Base-by-base conservation (phyloP, 345 rosid genomes). In the Trapa incisa region DNA sequence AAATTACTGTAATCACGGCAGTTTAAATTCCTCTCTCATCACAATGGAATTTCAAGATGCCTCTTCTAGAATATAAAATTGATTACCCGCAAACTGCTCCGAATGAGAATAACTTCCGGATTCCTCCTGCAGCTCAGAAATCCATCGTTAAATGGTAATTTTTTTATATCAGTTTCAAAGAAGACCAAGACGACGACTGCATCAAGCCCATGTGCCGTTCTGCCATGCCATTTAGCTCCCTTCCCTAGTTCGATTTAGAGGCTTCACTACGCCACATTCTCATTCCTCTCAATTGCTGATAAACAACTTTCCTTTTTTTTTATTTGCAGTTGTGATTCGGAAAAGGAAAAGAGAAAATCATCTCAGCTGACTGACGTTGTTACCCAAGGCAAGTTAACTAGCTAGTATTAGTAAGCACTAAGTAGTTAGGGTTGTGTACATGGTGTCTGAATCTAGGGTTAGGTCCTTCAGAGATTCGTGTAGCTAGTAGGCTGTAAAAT, bases 21-120 rank as follows among this genome's bases (percentile, higher is more conserved):
- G 73, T 68, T 69, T 68, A 78, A 72, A 65, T 70, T 67, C 66
- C 74, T 11, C 60, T 54, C 60, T 54, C 32, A 0, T 22, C 29
- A 22, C 29, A 22, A 22, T 22, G 29, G 29, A 22, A 22, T 22
- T 22, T 22, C 29, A 22, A 22, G 29, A 22, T 22, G 29, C 29
- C 29, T 22, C 29, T 22, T 22, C 29, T 22, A 41, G 29, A 73
- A 54, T 65, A 68, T 52, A 39, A 70, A 72, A 58, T 50, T 4
- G 5, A 4, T 7, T 65, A 11, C 66, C 42, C 47, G 47, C 47
- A 64, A 64, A 39, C 33, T 22, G 13, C 47, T 64, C 47, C 47
- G 33, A 22, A 39, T 54, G 65, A 76, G 77, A 78, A 78, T 76
- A 76, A 80, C 47, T 74, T 68, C 73, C 73, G 16, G 47, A 67